Conservation (phyloP, 352 stramenopile genomes). For the Globisporangium acanthophoron region DNA sequence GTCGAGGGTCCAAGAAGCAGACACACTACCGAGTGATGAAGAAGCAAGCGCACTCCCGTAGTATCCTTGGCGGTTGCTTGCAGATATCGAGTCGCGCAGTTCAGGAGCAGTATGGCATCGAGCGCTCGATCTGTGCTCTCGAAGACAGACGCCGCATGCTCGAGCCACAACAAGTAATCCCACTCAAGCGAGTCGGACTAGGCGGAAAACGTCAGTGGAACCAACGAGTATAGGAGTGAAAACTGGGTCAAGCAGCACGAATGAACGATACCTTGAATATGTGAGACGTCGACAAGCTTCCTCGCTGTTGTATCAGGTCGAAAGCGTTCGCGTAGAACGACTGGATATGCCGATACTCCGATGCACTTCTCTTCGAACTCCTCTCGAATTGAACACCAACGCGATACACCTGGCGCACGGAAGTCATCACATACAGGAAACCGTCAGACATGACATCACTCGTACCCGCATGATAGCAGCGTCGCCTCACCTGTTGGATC, state of each 20-base stretch:
- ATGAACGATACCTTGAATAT: slow-evolving; percentile 7
- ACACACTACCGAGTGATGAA: slow-evolving; percentile 6
- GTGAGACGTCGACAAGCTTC: neutral
- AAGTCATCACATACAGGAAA: neutral
- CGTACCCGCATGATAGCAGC: neutral
- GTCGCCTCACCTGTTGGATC: slow-evolving; percentile 45
- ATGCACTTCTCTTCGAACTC: slow-evolving; percentile 19
- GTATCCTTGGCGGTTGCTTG: slow-evolving; percentile 11
- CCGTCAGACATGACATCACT: neutral
- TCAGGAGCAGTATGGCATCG: slow-evolving; percentile 30
- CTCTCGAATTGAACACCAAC: slow-evolving; percentile 61
- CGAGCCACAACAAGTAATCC: slow-evolving; percentile 55
- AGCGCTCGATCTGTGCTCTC: slow-evolving; percentile 23
- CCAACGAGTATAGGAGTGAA: neutral
- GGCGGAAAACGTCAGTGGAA: neutral
- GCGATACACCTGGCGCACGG: slow-evolving; percentile 37
- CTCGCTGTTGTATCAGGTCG: slow-evolving; percentile 8
- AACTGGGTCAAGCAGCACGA: neutral
- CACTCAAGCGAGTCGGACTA: slow-evolving; percentile 41
- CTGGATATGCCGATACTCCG: slow-evolving; percentile 22
- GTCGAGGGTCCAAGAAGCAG: slow-evolving; percentile 5
- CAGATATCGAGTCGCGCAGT: slow-evolving; percentile 30
- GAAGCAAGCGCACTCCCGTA: neutral
- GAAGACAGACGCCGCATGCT: slow-evolving; percentile 52
- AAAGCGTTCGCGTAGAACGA: slow-evolving; percentile 35